Percentiles rank a stretch among this genome's conserved stretches.
phyloP scores from a whole-genome alignment of 2,329 filamentous ascomycete genomes.

The Colletotrichum godetiae region DNA sequence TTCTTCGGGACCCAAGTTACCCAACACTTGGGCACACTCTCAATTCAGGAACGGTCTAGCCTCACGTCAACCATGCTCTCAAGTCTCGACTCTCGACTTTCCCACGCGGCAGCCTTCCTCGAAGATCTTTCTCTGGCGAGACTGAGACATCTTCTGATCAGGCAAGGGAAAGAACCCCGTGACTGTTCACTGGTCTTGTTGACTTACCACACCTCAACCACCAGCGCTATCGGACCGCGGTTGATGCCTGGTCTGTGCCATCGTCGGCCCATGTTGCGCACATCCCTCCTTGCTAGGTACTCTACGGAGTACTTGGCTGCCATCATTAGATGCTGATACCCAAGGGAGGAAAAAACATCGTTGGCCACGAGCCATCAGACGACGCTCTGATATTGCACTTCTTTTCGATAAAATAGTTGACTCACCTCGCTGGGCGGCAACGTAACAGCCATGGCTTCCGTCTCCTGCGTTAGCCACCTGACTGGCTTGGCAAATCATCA shows the following conservation, averaged over 20 bases:
- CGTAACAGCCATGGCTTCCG: conserved; percentile 16
- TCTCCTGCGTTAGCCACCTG: conserved; percentile 6
- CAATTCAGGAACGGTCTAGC: neutral
- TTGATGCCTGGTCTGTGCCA: neutral
- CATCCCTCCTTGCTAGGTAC: neutral
- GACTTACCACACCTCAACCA: neutral
- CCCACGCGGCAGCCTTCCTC: neutral
- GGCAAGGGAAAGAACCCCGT: neutral
- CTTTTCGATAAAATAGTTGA: neutral
- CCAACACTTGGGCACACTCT: neutral
- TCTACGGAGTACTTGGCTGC: neutral
- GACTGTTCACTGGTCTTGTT: neutral
- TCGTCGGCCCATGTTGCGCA: neutral
- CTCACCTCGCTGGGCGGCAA: conserved; percentile 15
- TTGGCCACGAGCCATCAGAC: neutral
- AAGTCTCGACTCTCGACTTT: neutral
- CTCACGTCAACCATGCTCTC: neutral
- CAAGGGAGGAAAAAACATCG: neutral
- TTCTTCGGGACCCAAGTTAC: neutral
- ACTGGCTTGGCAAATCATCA: conserved; percentile 24
- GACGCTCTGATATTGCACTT: neutral
- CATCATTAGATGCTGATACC: neutral
- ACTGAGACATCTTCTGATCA: neutral
- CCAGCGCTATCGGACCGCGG: neutral
- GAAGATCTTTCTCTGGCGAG: neutral